Conservation (phyloP, 208 protist species). For the Leishmania aethiopica region DNA sequence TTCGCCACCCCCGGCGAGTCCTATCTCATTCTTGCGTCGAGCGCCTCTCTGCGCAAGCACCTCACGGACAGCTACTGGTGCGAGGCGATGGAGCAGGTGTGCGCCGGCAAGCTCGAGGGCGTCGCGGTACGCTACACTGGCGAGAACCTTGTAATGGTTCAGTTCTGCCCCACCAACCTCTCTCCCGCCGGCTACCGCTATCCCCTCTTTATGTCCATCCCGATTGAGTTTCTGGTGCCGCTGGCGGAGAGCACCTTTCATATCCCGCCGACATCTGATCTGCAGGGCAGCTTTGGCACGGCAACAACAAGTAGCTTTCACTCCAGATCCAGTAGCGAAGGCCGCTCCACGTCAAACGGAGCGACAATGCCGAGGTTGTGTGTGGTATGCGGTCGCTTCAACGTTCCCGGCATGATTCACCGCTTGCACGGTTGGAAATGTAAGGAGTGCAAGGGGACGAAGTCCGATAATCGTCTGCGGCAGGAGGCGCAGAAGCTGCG, state of each 20-base stretch:
- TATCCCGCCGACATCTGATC: slow-evolving; percentile 19
- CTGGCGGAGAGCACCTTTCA: slow-evolving; percentile 27
- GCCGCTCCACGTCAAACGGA: slow-evolving; percentile 12
- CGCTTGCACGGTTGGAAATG: slow-evolving; percentile 87
- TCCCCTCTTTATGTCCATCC: slow-evolving; percentile 90
- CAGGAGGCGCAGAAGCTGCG: slow-evolving; percentile 50
- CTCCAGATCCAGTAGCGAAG: slow-evolving; percentile 30
- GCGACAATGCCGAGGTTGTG: slow-evolving; percentile 59
- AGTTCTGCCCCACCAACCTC: slow-evolving; percentile 76
- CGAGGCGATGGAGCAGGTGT: slow-evolving; percentile 88
- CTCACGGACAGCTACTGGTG: slow-evolving; percentile 93
- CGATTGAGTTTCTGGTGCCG: slow-evolving; percentile 86
- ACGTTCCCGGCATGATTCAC: slow-evolving; percentile 67
- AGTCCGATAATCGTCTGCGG: slow-evolving; percentile 64
- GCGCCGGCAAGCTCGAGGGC: slow-evolving; percentile 81
- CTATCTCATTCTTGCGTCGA: slow-evolving; percentile 76
- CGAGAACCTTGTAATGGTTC: slow-evolving; percentile 81
- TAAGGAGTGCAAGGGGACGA: slow-evolving; percentile 85
- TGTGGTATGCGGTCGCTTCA: slow-evolving; percentile 86
- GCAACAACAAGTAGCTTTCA: slow-evolving; percentile 41
- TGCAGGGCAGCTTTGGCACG: slow-evolving; percentile 46
- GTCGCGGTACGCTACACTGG: slow-evolving; percentile 89
- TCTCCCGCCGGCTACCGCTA: slow-evolving; percentile 86
- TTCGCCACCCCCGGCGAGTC: slow-evolving; percentile 75
- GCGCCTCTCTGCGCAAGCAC: slow-evolving; percentile 69